Conservation (phyloP, 163 green algal genomes). For the Scenedesmus sp. region DNA sequence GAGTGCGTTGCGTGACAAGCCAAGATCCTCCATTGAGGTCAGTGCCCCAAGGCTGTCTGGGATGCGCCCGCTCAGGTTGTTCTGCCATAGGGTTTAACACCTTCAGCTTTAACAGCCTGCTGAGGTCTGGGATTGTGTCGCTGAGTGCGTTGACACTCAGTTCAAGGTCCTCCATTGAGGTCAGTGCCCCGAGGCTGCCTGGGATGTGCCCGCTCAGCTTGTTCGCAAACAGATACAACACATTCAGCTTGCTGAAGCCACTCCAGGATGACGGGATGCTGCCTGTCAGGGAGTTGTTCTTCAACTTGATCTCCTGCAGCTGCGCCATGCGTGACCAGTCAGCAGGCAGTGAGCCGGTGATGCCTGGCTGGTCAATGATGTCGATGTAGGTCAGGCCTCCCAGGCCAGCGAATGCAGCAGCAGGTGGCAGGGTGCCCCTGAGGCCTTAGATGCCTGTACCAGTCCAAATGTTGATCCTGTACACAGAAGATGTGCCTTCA, state of each 20-base stretch:
- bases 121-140: too few species aligned
- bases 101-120: too few species aligned
- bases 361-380: not conserved
- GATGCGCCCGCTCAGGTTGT: not conserved
- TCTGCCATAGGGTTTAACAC: not conserved
- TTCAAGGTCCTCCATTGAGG: too few species aligned
- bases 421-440: not conserved
- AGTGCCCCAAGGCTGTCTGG: not conserved
- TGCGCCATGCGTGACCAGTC: not conserved
- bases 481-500: not conserved
- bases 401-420: not conserved
- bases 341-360: not conserved
- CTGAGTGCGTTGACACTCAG: too few species aligned
- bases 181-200: not conserved
- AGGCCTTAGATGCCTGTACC: not conserved
- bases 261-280: not conserved
- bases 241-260: not conserved
- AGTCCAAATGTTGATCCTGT: not conserved
- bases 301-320: not conserved
- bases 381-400: not conserved
- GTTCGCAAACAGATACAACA: not conserved
- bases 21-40: not conserved
- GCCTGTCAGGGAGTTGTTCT: not conserved
- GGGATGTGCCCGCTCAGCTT: constrained; percentile 13
- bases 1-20: not conserved